Base-by-base conservation (phyloP, 176 grass and related monocot genomes). In the Zizania latifolia region DNA sequence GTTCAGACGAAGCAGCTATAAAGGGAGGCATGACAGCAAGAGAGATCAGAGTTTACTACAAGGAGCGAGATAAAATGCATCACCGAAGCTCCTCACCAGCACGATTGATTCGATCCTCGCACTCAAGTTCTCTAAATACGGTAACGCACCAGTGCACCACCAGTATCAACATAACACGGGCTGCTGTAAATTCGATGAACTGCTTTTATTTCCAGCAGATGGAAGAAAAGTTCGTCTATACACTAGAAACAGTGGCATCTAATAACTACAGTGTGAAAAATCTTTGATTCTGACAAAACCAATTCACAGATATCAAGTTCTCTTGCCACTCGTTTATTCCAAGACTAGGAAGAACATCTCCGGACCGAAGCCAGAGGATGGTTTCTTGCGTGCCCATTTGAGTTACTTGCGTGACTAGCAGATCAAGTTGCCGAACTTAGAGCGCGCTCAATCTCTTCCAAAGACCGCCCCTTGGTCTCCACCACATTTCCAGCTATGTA, bases 401-500 rank as follows among this genome's bases (percentile, higher is more conserved):
- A 54, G 9, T 13, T 39, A 35, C 36, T 22, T 45, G 45, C 58
- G 26, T 33, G 16, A 59, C 53, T 66, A 22, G 62, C 24, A 15
- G 24, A 30, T 93, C 51, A 79, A 41, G 41, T 72, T 71, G 74
- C 79, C 0, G 65, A 21, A 58, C 58, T 90, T 70, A 94, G 84
- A 32, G 71, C 91, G 8, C 86, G 86, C 39, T 94, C 95, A 23
- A 99, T 99, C 78, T 99, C 95, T 86, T 99, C 91, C 2, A 99
- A 80, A 0, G 95, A 99, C 23, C 86, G 86, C 3, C 95, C 95
- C 69, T 94, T 99, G 6, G 95, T 99, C 72, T 99, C 95, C 0
- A 94, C 91, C 34, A 99, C 95, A 70, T 99, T 99, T 19, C 91
- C 46, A 53, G 77, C 40, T 74, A 99, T 94, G 85, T 99, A 99